Percentiles rank a stretch among this genome's conserved stretches.
Evolutionary conservation across 1,284 basidiomycete species (phyloP).

Genomic region (Microbotryum saponariae): DNA sequence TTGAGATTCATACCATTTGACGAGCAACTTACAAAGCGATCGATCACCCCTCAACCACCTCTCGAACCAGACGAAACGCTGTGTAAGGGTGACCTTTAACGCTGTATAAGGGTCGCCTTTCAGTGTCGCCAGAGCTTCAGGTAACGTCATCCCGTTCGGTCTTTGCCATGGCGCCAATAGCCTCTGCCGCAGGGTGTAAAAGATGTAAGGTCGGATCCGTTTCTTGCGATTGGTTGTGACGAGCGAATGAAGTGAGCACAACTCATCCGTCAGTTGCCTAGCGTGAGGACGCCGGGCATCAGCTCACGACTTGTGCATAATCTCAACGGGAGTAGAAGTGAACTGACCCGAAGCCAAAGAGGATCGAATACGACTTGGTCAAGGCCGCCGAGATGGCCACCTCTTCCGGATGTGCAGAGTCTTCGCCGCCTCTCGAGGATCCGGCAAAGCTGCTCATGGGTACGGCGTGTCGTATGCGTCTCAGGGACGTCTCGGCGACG

Average conservation of each 20-base stretch:
- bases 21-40: conserved; percentile 7
- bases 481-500: conserved; percentile 1
- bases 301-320: no score
- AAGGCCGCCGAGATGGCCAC: conserved; percentile 3
- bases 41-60: conserved; percentile 18
- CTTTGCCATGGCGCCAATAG: not conserved
- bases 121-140: conserved; percentile 18
- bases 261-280: conserved; percentile 22
- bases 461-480: not conserved
- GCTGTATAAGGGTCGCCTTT: conserved; percentile 15
- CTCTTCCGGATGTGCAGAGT: not conserved
- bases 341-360: conserved; percentile 21
- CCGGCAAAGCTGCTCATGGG: not conserved
- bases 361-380: conserved; percentile 26
- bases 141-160: conserved; percentile 11
- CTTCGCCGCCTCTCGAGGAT: not conserved
- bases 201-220: conserved; percentile 10
- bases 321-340: no score
- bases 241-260: conserved; percentile 15
- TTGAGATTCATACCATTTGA: not conserved
- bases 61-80: conserved; percentile 8
- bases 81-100: not conserved
- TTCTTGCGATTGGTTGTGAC: not conserved
- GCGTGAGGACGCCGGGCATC: no score
- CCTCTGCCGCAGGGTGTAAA: conserved; percentile 1